These are phyloP conservation scores for Hydnum rufescens DNA, from an alignment of 768 basidiomycete species.

Conservation along the genomic window DNA sequence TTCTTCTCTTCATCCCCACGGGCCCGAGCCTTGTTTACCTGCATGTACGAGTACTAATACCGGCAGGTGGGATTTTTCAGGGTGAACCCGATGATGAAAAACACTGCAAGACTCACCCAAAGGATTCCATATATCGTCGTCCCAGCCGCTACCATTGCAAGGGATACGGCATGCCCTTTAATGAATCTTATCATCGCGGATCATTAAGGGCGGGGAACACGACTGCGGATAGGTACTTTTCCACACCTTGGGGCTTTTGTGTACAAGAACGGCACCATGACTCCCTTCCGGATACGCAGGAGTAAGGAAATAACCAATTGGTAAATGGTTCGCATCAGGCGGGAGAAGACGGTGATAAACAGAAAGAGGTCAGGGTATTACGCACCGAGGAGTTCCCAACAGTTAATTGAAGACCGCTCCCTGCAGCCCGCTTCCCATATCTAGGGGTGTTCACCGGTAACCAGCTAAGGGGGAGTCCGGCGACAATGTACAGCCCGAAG, in stretches of 20 bases:
- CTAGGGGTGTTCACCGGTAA: constrained; percentile 1
- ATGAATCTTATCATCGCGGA: not conserved
- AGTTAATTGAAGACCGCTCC: constrained; percentile 3
- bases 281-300: not conserved
- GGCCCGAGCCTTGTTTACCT: constrained; percentile 1
- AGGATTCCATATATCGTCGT: not conserved
- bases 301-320: not conserved
- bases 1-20: constrained; percentile 3
- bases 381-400: constrained; percentile 2
- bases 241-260: constrained; percentile 1
- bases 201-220: not conserved
- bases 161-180: not conserved
- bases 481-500: constrained; percentile 5
- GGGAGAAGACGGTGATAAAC: not conserved
- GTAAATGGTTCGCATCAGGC: too few relatives aligned
- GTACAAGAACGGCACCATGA: constrained; percentile 7
- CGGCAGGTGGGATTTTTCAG: too few relatives aligned
- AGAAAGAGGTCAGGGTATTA: not conserved
- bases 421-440: constrained; percentile 5
- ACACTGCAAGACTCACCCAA: not conserved
- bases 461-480: constrained; percentile 1
- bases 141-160: not conserved
- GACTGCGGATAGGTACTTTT: not conserved
- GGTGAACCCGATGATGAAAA: too few relatives aligned
- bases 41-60: not conserved